These are phyloP conservation scores for Picochlorum costavermella DNA, from an alignment of 139 green algal species.

Conservation along the genomic window DNA sequence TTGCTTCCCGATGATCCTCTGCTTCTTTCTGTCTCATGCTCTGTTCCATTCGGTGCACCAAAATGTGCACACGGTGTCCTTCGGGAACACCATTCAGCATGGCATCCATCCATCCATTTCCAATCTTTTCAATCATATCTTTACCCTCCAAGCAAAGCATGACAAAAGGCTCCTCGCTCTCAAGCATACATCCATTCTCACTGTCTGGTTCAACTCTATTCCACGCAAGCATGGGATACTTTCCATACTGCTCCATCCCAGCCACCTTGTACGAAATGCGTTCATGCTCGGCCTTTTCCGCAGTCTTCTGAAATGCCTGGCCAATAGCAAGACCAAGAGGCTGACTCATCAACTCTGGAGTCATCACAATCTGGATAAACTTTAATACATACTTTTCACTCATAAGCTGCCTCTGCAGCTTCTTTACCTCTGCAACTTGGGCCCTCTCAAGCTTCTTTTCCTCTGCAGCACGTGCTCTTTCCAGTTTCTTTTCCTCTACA, in stretches of 20 bases:
- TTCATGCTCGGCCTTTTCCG: conserved; percentile 1
- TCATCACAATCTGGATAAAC: conserved; percentile 2
- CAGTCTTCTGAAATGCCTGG: conserved; percentile 6
- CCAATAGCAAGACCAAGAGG: not conserved
- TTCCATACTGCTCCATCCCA: not conserved
- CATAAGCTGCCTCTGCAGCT: not conserved
- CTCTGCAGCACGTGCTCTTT: not conserved
- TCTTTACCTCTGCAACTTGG: not conserved
- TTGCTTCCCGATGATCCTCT: not conserved
- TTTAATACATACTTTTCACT: conserved; percentile 5
- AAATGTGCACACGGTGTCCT: conserved; percentile 7
- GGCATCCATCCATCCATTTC: not conserved
- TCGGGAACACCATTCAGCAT: not conserved
- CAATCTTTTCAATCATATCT: conserved; percentile 23
- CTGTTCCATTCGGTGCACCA: conserved; percentile 11
- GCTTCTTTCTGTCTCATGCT: conserved; percentile 3
- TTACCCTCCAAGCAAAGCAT: conserved; percentile 16
- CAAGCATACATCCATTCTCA: not conserved
- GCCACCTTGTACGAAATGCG: conserved; percentile 1
- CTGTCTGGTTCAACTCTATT: not conserved
- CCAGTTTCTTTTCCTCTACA: not conserved
- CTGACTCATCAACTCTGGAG: conserved; percentile 2
- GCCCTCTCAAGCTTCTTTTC: conserved; percentile 7
- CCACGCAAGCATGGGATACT: not conserved
- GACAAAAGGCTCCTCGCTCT: conserved; percentile 5